Evolutionary conservation across 2,329 filamentous ascomycete species (phyloP), one percentile per base, ranked within the genome.

Genomic region (Arthrobotrys sphaeroides): DNA sequence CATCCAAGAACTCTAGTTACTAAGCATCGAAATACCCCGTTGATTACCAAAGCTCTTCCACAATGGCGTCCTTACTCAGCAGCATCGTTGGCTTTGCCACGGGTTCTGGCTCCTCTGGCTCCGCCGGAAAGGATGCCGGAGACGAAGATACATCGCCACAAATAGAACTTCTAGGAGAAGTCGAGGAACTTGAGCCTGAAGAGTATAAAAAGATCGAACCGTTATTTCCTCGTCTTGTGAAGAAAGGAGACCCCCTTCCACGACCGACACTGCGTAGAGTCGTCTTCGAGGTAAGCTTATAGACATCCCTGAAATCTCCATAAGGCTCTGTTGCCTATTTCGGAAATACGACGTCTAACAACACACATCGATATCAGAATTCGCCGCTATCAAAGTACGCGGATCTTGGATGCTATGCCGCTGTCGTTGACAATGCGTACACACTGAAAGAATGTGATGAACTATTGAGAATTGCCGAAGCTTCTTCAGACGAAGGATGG

Each of bases 381-480:
- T 74, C 70, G 2, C 38, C 28, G 6, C 36, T 75, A 2, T 59
- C 47, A 16, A 62, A 57, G 51, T 75, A 75, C 40, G 49, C 53
- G 5, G 33, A 65, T 24, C 20, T 75, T 12, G 33, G n/a, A 5
- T 65, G 64, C 4, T 77, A 77, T 26, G 79, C 79, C 18, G 55
- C 78, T n/a, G 65, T 79, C 42, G 77, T 80, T 10, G 78, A 79
- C 13, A 73, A 80, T 36, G 78, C 70, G 33, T 78, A 79, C 47
- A 79, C 79, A 22, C 55, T 74, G 3, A 69, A 73, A 10, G 79
- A 80, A 68, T 80, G 79, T 64, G 78, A 77, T 1, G 74, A 78
- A 28, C 73, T 80, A 5, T 65, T 80, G 24, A 42, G 62, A 5
- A 77, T 78, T 1, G 79, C 77, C 1, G 77, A 79, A 38, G 62